Evolutionary conservation across 108 stramenopile genomes (phyloP).

Genomic region (Schizochytrium sp.): DNA sequence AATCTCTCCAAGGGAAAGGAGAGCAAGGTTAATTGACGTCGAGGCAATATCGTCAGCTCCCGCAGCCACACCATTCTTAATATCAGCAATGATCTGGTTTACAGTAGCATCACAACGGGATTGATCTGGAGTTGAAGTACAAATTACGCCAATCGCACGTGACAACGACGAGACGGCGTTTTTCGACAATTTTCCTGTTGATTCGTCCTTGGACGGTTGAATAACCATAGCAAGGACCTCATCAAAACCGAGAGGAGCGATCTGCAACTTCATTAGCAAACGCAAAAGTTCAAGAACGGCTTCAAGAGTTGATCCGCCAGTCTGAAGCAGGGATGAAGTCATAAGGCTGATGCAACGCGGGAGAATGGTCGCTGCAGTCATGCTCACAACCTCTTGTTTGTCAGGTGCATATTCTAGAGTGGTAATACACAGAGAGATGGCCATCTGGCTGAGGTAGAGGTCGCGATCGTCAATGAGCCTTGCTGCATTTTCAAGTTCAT

Average conservation of each 20-base stretch:
- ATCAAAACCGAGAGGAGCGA: conserved; percentile 78
- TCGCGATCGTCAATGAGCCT: conserved; percentile 86
- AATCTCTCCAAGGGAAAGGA: conserved; percentile 89
- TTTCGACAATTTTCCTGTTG: conserved; percentile 63
- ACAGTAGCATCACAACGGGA: conserved; percentile 73
- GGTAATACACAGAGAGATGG: conserved; percentile 71
- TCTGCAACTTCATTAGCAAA: conserved; percentile 73
- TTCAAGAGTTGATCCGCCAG: conserved; percentile 81
- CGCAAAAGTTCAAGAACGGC: conserved; percentile 82
- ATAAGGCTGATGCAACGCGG: conserved; percentile 84
- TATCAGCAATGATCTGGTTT: conserved; percentile 67
- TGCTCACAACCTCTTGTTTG: not conserved
- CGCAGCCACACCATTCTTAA: conserved; percentile 66
- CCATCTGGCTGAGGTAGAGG: conserved; percentile 89
- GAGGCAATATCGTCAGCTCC: conserved; percentile 70
- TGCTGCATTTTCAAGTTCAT: conserved; percentile 83
- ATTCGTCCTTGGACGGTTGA: conserved; percentile 55
- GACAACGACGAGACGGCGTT: conserved; percentile 86
- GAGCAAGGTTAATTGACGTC: conserved; percentile 77
- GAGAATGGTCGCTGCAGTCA: conserved; percentile 74
- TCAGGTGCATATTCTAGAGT: conserved; percentile 66
- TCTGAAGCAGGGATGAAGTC: conserved; percentile 87
- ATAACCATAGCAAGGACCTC: conserved; percentile 80
- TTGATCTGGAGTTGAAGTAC: conserved; percentile 71
- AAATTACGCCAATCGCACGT: conserved; percentile 83